These are phyloP conservation scores for Vittaforma corneae DNA, from an alignment of 371 early-diverging fungal genomes.

Conservation along the genomic window DNA sequence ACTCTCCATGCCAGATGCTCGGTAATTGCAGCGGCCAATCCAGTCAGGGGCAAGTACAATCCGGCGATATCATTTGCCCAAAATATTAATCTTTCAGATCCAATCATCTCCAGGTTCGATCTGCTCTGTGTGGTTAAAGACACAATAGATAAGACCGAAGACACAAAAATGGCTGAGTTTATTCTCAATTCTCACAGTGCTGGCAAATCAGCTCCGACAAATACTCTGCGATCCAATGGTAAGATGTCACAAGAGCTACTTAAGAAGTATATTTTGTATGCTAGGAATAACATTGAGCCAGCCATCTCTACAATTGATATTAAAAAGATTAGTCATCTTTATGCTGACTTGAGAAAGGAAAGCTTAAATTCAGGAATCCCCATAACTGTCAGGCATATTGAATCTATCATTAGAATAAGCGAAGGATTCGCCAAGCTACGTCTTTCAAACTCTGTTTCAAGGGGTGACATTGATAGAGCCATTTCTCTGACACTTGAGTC, in stretches of 20 bases:
- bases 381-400: slow-evolving; percentile 93
- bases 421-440: slow-evolving; percentile 96
- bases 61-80: slow-evolving; percentile 79
- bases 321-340: slow-evolving; percentile 71
- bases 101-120: slow-evolving; percentile 96
- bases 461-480: slow-evolving; percentile 84
- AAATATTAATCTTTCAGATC: slow-evolving; percentile 96
- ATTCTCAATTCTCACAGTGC: slow-evolving; percentile 69
- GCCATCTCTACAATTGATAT: slow-evolving; percentile 72
- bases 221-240: not conserved
- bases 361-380: slow-evolving; percentile 76
- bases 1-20: slow-evolving; percentile 85
- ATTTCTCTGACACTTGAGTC: slow-evolving; percentile 78
- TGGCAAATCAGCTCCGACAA: slow-evolving; percentile 35
- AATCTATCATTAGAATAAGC: slow-evolving; percentile 86
- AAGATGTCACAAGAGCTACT: slow-evolving; percentile 63
- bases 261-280: slow-evolving; percentile 90
- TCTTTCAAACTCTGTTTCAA: slow-evolving; percentile 74
- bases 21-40: slow-evolving; percentile 94
- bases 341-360: slow-evolving; percentile 81
- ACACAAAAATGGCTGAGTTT: slow-evolving; percentile 79
- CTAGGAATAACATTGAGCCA: slow-evolving; percentile 73
- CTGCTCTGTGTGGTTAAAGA: slow-evolving; percentile 94
- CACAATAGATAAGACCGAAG: slow-evolving; percentile 70
- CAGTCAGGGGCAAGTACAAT: slow-evolving; percentile 87